These are phyloP conservation scores for Cairneyella variabilis DNA, from an alignment of 495 filamentous ascomycete species.

Conservation along the genomic window DNA sequence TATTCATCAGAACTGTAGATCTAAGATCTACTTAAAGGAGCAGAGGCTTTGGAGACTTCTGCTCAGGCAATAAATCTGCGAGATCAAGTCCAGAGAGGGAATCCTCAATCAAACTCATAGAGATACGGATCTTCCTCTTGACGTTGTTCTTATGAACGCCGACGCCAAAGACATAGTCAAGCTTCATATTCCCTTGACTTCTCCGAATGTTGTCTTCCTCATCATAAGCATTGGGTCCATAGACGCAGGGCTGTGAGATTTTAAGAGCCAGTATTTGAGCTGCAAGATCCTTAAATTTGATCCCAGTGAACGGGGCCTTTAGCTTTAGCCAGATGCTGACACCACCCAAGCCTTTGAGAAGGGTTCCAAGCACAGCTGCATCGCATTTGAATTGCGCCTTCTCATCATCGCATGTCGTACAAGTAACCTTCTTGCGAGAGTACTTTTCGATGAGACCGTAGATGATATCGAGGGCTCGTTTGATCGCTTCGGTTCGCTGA, in stretches of 20 bases:
- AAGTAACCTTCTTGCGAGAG: background rate
- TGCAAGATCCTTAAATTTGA: conserved; percentile 6
- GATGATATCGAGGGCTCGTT: background rate
- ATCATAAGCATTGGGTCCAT: background rate
- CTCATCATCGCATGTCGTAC: background rate
- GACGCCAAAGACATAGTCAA: too few relatives aligned
- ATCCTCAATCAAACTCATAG: conserved; percentile 49
- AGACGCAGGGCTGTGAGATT: background rate
- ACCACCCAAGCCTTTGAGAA: conserved; percentile 4
- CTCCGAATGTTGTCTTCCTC: too few relatives aligned
- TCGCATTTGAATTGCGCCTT: conserved; percentile 11
- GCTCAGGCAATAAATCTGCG: conserved; percentile 1
- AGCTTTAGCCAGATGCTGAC: conserved; percentile 16
- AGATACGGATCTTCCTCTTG: background rate
- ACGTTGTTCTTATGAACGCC: background rate
- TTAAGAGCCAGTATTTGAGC: conserved; percentile 1
- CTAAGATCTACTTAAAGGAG: too few relatives aligned
- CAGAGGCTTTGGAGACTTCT: background rate
- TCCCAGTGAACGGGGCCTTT: conserved; percentile 5
- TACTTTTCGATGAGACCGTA: conserved; percentile 2
- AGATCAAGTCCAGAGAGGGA: conserved; percentile 34
- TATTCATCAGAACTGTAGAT: too few relatives aligned
- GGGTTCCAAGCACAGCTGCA: conserved; percentile 16
- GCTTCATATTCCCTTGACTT: too few relatives aligned
- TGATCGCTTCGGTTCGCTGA: conserved; percentile 2